A percentile compares a stretch with the other conserved stretches of the same genome.
These are phyloP conservation scores for Lentinula aciculospora DNA, from an alignment of 768 basidiomycete species.

Conservation along the genomic window DNA sequence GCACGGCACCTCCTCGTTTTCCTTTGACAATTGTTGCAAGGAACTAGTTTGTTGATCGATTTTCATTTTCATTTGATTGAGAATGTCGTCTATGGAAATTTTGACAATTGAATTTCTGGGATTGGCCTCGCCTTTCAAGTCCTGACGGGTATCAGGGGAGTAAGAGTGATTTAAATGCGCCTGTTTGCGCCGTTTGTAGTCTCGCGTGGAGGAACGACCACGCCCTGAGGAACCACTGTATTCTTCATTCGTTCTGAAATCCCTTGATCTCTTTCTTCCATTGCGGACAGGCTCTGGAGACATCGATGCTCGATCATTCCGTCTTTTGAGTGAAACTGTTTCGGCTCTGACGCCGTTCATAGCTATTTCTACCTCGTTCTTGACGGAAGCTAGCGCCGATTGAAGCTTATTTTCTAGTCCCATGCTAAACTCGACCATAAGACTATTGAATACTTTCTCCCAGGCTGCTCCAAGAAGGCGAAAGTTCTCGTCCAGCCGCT, in stretches of 20 bases:
- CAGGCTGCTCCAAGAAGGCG: conserved; percentile 38
- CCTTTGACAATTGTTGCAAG: conserved; percentile 35
- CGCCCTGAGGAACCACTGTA: neutral
- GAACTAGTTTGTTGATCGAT: conserved; percentile 43
- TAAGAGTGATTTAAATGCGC: neutral
- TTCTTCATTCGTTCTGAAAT: neutral
- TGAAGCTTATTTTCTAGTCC: conserved; percentile 27
- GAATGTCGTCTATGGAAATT: conserved; percentile 23
- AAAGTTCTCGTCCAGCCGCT: conserved; percentile 32
- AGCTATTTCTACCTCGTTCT: conserved; percentile 21
- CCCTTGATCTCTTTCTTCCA: neutral
- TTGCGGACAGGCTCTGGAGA: neutral
- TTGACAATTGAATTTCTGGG: neutral
- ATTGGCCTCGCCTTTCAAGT: neutral
- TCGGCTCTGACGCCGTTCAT: conserved; percentile 7
- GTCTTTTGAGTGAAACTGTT: conserved; percentile 6
- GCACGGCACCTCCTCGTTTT: conserved; percentile 39
- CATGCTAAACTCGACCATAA: conserved; percentile 34
- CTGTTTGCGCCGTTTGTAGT: conserved; percentile 1
- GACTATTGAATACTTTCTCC: conserved; percentile 37
- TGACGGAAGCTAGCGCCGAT: conserved; percentile 26
- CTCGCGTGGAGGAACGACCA: neutral
- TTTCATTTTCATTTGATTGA: conserved; percentile 41
- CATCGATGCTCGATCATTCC: neutral
- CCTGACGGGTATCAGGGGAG: neutral